A percentile compares a stretch with the other conserved stretches of the same genome.
These are phyloP conservation scores for Pezicula neosporulosa DNA, from an alignment of 2,329 filamentous ascomycete species.

Conservation along the genomic window DNA sequence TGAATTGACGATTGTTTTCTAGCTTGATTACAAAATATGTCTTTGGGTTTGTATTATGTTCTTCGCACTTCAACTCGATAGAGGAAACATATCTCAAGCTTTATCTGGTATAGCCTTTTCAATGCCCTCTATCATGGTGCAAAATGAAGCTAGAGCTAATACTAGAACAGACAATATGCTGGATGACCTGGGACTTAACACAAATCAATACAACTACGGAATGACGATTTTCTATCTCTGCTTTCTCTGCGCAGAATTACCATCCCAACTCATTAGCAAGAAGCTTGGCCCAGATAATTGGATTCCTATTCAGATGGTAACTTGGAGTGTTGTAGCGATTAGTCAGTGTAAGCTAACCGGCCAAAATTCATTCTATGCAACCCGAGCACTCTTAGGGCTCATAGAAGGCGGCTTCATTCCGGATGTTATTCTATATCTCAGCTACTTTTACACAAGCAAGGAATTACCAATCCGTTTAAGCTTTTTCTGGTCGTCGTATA, in stretches of 20 bases:
- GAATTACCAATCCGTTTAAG: slow-evolving; percentile 62
- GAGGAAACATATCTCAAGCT: slow-evolving; percentile 55
- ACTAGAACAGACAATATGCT: neutral
- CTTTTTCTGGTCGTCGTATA: slow-evolving; percentile 63
- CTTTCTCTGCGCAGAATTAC: slow-evolving; percentile 45
- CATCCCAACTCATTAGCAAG: slow-evolving; percentile 47
- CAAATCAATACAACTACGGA: slow-evolving; percentile 44
- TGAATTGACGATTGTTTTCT: no score
- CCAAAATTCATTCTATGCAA: slow-evolving; percentile 31
- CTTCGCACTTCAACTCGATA: slow-evolving; percentile 58
- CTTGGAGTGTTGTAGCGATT: slow-evolving; percentile 53
- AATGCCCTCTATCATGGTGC: slow-evolving; percentile 43
- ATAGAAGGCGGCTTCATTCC: slow-evolving; percentile 52
- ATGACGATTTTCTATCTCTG: slow-evolving; percentile 34
- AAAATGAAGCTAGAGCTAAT: slow-evolving; percentile 31
- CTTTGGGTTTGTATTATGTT: slow-evolving; percentile 50
- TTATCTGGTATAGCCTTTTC: slow-evolving; percentile 50
- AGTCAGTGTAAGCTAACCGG: slow-evolving; percentile 35
- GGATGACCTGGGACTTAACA: neutral
- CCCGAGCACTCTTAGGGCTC: slow-evolving; percentile 22
- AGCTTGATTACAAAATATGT: slow-evolving; percentile 2
- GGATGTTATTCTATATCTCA: slow-evolving; percentile 59
- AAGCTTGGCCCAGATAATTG: slow-evolving; percentile 49
- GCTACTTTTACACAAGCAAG: slow-evolving; percentile 67
- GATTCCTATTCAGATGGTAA: slow-evolving; percentile 49